phyloP scores from a whole-genome alignment of 352 stramenopile genomes.

The Globisporangium spiculum region DNA sequence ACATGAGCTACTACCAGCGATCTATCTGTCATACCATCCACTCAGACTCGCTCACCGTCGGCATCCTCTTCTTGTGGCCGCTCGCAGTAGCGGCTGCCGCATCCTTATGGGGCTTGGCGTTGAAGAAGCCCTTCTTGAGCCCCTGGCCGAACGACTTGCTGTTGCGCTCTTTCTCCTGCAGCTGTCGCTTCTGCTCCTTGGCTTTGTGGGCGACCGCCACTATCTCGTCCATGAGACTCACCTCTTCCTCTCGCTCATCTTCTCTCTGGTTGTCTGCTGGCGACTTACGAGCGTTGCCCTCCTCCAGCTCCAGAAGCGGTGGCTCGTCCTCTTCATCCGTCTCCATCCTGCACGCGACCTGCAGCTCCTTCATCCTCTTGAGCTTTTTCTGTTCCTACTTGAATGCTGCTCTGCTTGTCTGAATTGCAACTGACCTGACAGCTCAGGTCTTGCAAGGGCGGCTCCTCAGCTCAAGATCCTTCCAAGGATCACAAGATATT shows the following conservation, averaged over 20 bases:
- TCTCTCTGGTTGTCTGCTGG: constrained; percentile 28
- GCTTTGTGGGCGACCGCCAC: constrained; percentile 46
- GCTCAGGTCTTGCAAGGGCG: not conserved
- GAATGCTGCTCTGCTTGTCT: not conserved
- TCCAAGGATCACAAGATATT: not conserved
- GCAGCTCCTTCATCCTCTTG: constrained; percentile 13
- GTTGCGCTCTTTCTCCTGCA: constrained; percentile 43
- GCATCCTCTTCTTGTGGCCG: not conserved
- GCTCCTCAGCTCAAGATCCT: not conserved
- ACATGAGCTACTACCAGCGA: not conserved
- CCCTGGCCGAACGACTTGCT: constrained; percentile 53
- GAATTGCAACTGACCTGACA: constrained; percentile 10
- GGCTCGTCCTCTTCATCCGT: constrained; percentile 45
- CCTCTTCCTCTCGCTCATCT: not conserved
- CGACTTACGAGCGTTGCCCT: constrained; percentile 6
- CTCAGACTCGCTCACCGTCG: not conserved
- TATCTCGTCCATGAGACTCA: constrained; percentile 80
- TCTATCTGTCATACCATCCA: not conserved
- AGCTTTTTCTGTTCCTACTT: too few species aligned
- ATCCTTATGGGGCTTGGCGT: constrained; percentile 9
- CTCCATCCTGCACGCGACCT: constrained; percentile 10
- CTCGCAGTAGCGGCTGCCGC: too few species aligned
- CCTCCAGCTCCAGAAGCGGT: constrained; percentile 39
- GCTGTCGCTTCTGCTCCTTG: constrained; percentile 44
- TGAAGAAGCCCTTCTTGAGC: constrained; percentile 78